Base-by-base conservation (phyloP, 1,139 yeast genomes). In the Yamadazyma songkhlaensis region DNA sequence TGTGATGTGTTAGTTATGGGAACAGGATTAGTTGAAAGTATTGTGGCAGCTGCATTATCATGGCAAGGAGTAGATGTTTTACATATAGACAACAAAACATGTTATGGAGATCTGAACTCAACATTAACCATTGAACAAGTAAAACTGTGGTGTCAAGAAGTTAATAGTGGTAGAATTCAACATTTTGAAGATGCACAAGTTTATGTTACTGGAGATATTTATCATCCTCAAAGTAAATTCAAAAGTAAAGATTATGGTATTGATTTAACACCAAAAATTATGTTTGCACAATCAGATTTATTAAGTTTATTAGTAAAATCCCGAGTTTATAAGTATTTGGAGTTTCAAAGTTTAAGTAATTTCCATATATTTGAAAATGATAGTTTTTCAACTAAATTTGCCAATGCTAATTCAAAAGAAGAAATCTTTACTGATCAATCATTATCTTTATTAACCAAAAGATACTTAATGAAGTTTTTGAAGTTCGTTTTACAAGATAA, bases 51-150 rank as follows among this genome's bases (percentile, higher is more conserved):
- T 3, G 92, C 97, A 0, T 70, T 92, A 39, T 84, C 97, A 11
- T 92, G 98, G 97, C 96, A 88, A 53, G 97, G 97, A 10, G 82
- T 92, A 12, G 81, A 75, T 46, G 97, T 92, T 12, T 69, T 92
- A 38, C 98, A 92, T 58, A 79, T 92, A 33, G 98, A 92, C 58
- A 70, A 79, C 39, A 84, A 87, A 52, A 73, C 77, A 27, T 83
- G 85, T 58, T 92, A 92, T 54, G 99, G 98, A 9, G 97, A 89
- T 56, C 74, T 84, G 36, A 75, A 82, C 31, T 90, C 97, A 4
- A 85, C 96, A 10, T 64, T 92, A 42, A 84, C 95, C 17, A 79
- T 88, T 35, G 95, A 87, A 50, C 96, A 90, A 60, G 62, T 89
- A 47, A 81, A 83, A 53, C 68, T 72, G 36, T 89, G 97, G 96